Conservation (phyloP, 352 stramenopile genomes). For the Paralagenidium karlingii region DNA sequence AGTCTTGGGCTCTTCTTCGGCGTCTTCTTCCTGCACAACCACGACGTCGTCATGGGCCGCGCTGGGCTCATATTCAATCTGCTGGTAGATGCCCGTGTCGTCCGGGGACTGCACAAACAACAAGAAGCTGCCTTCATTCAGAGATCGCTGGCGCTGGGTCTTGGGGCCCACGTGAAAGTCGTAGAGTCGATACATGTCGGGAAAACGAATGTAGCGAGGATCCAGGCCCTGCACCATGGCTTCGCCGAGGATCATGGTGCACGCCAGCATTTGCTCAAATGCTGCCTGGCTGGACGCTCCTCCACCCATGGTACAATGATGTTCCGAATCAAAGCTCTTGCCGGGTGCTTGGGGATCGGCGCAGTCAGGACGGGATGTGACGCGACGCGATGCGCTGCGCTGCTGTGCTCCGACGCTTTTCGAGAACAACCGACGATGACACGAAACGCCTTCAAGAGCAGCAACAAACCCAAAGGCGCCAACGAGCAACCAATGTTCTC, state of each 20-base stretch:
- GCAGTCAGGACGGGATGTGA: too few relatives aligned
- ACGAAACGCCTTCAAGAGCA: too few relatives aligned
- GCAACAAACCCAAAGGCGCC: too few relatives aligned
- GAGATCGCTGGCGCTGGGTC: constrained; percentile 26
- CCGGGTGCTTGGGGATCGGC: too few relatives aligned
- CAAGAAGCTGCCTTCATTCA: constrained; percentile 50
- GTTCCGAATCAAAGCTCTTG: too few relatives aligned
- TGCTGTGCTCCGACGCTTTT: too few relatives aligned
- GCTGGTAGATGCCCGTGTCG: constrained; percentile 31
- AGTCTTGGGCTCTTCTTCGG: constrained; percentile 25
- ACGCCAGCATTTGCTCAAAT: constrained; percentile 77
- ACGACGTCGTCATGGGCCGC: constrained; percentile 9
- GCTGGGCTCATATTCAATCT: constrained; percentile 19
- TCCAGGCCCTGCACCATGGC: constrained; percentile 73
- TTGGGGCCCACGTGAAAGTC: constrained; percentile 72
- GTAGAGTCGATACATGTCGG: constrained; percentile 68
- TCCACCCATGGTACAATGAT: constrained; percentile 51
- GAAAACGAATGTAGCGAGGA: constrained; percentile 64
- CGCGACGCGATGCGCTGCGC: too few relatives aligned
- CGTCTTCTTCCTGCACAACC: constrained; percentile 1
- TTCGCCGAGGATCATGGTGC: constrained; percentile 73
- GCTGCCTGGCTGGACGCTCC: constrained; percentile 52
- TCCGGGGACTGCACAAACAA: constrained; percentile 44
- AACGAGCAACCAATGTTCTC: too few relatives aligned
- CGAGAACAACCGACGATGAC: too few relatives aligned